These are phyloP conservation scores for Pythium sukuiense DNA, from an alignment of 352 stramenopile genomes.

Conservation along the genomic window DNA sequence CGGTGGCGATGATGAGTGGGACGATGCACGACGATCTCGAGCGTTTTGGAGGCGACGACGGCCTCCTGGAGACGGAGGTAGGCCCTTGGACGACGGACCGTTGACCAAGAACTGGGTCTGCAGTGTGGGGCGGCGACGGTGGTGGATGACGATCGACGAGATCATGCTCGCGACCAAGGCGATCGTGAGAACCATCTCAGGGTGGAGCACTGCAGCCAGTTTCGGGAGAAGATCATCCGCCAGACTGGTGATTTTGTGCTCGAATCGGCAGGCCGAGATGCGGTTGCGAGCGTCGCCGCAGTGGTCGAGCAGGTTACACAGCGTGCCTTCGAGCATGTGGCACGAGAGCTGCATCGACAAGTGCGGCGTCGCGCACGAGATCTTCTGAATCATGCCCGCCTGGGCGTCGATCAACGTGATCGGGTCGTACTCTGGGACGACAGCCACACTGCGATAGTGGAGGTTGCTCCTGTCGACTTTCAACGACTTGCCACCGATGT, in stretches of 20 bases:
- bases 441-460: constrained; percentile 82
- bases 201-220: constrained; percentile 46
- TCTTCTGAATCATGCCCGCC: constrained; percentile 88
- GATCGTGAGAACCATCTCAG: constrained; percentile 56
- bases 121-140: constrained; percentile 27
- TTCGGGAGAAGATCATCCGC: constrained; percentile 67
- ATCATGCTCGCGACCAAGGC: constrained; percentile 52
- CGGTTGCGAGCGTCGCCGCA: constrained; percentile 58
- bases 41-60: constrained; percentile 34
- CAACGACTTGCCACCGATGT: constrained; percentile 68
- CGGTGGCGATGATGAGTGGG: constrained; percentile 22
- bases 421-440: constrained; percentile 89
- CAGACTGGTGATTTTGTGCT: constrained; percentile 74
- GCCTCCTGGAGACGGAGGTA: constrained; percentile 26
- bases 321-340: constrained; percentile 90
- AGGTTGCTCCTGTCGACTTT: constrained; percentile 75
- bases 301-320: constrained; percentile 84
- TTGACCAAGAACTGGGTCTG: constrained; percentile 28
- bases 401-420: constrained; percentile 89
- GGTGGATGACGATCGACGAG: constrained; percentile 61
- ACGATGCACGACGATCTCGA: constrained; percentile 10
- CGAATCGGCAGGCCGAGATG: constrained; percentile 71
- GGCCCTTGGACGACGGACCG: constrained; percentile 24
- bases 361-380: constrained; percentile 85
- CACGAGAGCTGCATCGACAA: constrained; percentile 89